Conservation (phyloP, 768 basidiomycete species). For the Lactarius pseudohatsudake region DNA sequence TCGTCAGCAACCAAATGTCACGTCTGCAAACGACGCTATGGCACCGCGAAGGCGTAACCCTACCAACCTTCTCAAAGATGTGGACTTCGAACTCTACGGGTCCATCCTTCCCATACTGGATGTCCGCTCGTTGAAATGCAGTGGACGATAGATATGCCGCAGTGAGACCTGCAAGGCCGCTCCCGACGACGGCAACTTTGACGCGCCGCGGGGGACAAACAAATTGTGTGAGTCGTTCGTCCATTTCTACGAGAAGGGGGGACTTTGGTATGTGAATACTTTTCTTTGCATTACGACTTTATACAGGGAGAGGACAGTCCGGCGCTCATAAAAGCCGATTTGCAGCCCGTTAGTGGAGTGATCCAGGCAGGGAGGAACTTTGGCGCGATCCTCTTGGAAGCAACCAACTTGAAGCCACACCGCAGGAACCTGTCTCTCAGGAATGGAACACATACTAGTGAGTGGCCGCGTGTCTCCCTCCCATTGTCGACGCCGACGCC, state of each 20-base stretch:
- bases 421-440: too few relatives aligned
- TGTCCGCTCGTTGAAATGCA: constrained; percentile 28
- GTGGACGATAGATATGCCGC: constrained; percentile 58
- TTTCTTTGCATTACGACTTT: not conserved
- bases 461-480: too few relatives aligned
- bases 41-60: not conserved
- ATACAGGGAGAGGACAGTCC: not conserved
- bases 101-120: constrained; percentile 21
- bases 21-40: not conserved
- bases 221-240: not conserved
- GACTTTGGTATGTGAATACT: not conserved
- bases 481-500: too few relatives aligned
- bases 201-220: constrained; percentile 29
- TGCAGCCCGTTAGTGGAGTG: not conserved
- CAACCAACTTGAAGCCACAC: not conserved
- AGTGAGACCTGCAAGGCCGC: constrained; percentile 72
- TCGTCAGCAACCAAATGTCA: not conserved
- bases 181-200: constrained; percentile 69
- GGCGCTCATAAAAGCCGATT: not conserved
- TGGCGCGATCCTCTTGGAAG: not conserved
- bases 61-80: constrained; percentile 69
- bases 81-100: constrained; percentile 62
- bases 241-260: not conserved
- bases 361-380: too few relatives aligned
- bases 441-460: too few relatives aligned